phyloP scores from a whole-genome alignment of 768 basidiomycete species.

The Artomyces pyxidatus region DNA sequence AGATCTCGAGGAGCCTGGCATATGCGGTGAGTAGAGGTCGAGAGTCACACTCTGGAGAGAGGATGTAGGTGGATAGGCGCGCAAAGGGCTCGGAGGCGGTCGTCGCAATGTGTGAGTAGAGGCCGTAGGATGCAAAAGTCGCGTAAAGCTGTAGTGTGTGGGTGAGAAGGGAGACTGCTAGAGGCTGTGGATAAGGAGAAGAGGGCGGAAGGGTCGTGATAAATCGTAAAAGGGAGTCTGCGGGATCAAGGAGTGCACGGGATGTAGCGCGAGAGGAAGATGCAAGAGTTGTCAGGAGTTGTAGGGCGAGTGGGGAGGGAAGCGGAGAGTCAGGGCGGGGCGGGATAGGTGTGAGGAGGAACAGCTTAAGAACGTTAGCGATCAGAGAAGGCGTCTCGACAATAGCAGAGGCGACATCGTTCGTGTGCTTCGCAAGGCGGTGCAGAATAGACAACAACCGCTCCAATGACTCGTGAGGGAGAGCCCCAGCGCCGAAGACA shows the following conservation, averaged over 20 bases:
- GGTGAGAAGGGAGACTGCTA: slow-evolving; percentile 40
- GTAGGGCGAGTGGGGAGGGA: slow-evolving; percentile 44
- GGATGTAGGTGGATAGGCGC: slow-evolving; percentile 39
- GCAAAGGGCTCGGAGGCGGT: slow-evolving; percentile 51
- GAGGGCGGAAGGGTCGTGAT: slow-evolving; percentile 46
- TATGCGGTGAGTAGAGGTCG: slow-evolving; percentile 39
- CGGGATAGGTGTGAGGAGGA: slow-evolving; percentile 48
- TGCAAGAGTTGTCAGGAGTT: slow-evolving; percentile 49
- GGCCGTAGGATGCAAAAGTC: slow-evolving; percentile 66
- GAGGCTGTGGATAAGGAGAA: slow-evolving; percentile 28
- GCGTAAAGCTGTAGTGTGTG: slow-evolving; percentile 58
- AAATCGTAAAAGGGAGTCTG: slow-evolving; percentile 69
- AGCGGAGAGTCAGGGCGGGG: slow-evolving; percentile 22
- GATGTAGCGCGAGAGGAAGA: slow-evolving; percentile 66
- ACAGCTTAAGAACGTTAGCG: slow-evolving; percentile 40
- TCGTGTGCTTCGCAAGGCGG: slow-evolving; percentile 54
- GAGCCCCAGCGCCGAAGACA: slow-evolving; percentile 30
- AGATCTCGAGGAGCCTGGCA: slow-evolving; percentile 52
- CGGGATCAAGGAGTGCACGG: slow-evolving; percentile 39
- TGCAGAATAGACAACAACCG: slow-evolving; percentile 54
- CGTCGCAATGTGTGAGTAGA: slow-evolving; percentile 62
- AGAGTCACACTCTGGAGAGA: slow-evolving; percentile 31
- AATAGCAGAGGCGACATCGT: slow-evolving; percentile 42
- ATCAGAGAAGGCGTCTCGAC: slow-evolving; percentile 45
- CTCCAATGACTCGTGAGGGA: slow-evolving; percentile 39